These are phyloP conservation scores for Pythium brachiatum DNA, from an alignment of 352 stramenopile genomes.

Conservation along the genomic window DNA sequence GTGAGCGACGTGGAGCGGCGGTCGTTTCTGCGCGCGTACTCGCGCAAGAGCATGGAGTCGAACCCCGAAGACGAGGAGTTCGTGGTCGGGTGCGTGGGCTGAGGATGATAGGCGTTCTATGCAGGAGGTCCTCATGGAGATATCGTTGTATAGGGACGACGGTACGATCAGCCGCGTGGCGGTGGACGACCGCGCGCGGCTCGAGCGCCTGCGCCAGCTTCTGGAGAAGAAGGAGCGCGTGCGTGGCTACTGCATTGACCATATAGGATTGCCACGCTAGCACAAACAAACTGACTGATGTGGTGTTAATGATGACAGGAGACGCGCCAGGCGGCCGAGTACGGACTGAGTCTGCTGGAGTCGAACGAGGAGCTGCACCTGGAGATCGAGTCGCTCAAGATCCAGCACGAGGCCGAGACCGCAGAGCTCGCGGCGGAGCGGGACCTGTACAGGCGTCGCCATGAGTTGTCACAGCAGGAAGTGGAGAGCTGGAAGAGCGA, in stretches of 20 bases:
- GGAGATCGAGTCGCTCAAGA: slow-evolving; percentile 64
- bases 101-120: neutral
- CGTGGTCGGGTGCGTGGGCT: slow-evolving; percentile 48
- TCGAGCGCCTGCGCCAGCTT: slow-evolving; percentile 41
- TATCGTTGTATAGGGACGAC: slow-evolving; percentile 41
- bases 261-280: too few relatives aligned
- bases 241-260: slow-evolving; percentile 17
- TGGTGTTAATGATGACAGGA: slow-evolving; percentile 37
- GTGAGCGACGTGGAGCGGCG: slow-evolving; percentile 26
- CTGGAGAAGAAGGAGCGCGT: slow-evolving; percentile 54
- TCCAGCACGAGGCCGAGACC: slow-evolving; percentile 64
- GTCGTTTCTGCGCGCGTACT: slow-evolving; percentile 29
- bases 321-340: slow-evolving; percentile 69
- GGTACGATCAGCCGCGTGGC: slow-evolving; percentile 40
- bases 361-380: slow-evolving; percentile 75
- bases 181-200: slow-evolving; percentile 50
- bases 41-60: slow-evolving; percentile 35
- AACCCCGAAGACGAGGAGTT: slow-evolving; percentile 54
- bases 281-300: slow-evolving; percentile 9
- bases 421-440: slow-evolving; percentile 62
- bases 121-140: too few relatives aligned
- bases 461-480: slow-evolving; percentile 60
- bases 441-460: slow-evolving; percentile 56
- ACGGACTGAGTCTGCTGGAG: slow-evolving; percentile 72
- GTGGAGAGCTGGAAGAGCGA: slow-evolving; percentile 70